Base-by-base conservation (phyloP, 2,329 filamentous ascomycete genomes). In the Apiospora saccharicola region DNA sequence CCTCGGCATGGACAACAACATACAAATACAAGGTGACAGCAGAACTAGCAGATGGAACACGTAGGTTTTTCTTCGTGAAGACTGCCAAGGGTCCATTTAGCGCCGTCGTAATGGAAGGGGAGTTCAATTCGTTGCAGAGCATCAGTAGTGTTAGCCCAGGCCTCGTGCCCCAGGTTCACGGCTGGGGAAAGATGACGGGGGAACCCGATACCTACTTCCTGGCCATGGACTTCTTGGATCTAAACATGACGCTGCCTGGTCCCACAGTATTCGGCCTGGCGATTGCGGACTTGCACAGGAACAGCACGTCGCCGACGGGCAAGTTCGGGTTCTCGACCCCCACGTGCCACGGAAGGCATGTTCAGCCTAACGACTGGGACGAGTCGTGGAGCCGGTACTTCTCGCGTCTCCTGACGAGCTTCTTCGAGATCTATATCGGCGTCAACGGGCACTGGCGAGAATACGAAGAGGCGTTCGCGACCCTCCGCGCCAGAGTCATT, bases 401-500 rank as follows among this genome's bases (percentile, higher is more conserved):
- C 73, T 57, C 71, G 14, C 76, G 77, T 7, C 68, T 77, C 10
- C 57, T 80, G n/a, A 57, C 68, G 1, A 75, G 73, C 13, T 73
- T 77, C 1, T 78, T 76, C 64, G 30, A 71, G 19, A 67, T 76
- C 1, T 76, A 80, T 43, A 26, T 73, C 2, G 43, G 73, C n/a
- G 34, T 64, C 13, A 79, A 79, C 70, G 75, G 77, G 2, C 61
- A 67, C 1, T 79, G 75, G 77, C 70, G 73, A 2, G 71, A 75
- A 41, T 64, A 76, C 4, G 75, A 79, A 22, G 70, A 70, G 1
- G 75, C 74, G 24, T 73, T 74, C 64, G n/a, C 71, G n/a, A 70
- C 71, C n/a, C 64, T 71, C n/a, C 57, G 73, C 4, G 61, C 70
- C 10, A 73, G 67, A 24, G 68, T 75, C 14, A 74, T 76, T 26